phyloP scores from a whole-genome alignment of 1,284 basidiomycete species.

The Coriolopsis trogii region DNA sequence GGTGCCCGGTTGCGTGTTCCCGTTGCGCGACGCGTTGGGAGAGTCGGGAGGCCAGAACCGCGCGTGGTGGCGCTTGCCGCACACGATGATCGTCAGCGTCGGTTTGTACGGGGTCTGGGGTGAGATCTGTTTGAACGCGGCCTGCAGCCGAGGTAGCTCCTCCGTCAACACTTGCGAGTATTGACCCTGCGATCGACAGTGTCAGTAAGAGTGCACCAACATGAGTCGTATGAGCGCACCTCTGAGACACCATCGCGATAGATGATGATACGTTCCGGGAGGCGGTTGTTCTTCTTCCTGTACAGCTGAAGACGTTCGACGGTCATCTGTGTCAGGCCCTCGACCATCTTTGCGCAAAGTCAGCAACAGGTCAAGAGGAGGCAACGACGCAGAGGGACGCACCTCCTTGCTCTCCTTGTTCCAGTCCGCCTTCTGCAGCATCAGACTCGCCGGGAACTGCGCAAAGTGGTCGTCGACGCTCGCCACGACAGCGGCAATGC shows the following conservation, averaged over 20 bases:
- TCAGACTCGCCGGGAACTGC: constrained; percentile 70
- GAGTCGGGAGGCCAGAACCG: constrained; percentile 60
- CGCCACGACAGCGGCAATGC: constrained; percentile 78
- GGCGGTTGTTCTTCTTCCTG: constrained; percentile 48
- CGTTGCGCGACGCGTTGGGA: constrained; percentile 54
- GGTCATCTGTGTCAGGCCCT: constrained; percentile 66
- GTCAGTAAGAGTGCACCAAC: not conserved
- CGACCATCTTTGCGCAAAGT: constrained; percentile 59
- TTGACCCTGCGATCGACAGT: constrained; percentile 55
- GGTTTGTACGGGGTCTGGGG: constrained; percentile 56
- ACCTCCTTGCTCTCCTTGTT: constrained; percentile 57
- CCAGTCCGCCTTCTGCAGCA: constrained; percentile 59
- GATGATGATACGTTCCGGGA: constrained; percentile 68
- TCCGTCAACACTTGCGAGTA: constrained; percentile 58
- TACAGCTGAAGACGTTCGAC: constrained; percentile 66
- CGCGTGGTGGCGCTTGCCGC: constrained; percentile 81
- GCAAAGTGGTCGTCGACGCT: constrained; percentile 67
- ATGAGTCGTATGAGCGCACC: constrained; percentile 39
- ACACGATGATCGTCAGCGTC: constrained; percentile 70
- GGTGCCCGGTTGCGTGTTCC: constrained; percentile 76
- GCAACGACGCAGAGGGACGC: constrained; percentile 9
- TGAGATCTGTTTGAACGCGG: constrained; percentile 58
- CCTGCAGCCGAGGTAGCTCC: constrained; percentile 59
- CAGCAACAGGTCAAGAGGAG: not conserved
- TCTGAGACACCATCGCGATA: constrained; percentile 81